phyloP scores from a whole-genome alignment of 1,284 basidiomycete genomes.

The Trametes polyzona region DNA sequence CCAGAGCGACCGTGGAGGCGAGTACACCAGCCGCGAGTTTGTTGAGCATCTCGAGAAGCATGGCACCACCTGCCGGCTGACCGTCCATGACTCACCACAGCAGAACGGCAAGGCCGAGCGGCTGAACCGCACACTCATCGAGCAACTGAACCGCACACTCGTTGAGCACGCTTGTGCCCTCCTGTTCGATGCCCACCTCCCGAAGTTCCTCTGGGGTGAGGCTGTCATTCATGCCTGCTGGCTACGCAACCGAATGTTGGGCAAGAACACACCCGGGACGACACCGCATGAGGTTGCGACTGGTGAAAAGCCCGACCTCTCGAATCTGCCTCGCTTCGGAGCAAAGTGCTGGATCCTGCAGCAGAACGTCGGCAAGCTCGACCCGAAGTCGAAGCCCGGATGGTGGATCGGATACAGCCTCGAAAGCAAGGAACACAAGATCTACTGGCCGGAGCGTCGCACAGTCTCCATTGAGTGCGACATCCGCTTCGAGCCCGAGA shows the following conservation, averaged over 20 bases:
- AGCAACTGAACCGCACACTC: too few species aligned
- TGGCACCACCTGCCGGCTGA: constrained; percentile 15
- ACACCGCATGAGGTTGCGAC: constrained; percentile 37
- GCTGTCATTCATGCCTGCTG: constrained; percentile 40
- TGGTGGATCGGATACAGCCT: constrained; percentile 38
- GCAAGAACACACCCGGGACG: constrained; percentile 33
- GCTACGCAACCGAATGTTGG: constrained; percentile 38
- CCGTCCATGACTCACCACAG: constrained; percentile 36
- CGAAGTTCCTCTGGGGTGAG: constrained; percentile 43
- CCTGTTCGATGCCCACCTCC: constrained; percentile 32
- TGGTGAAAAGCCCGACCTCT: constrained; percentile 34
- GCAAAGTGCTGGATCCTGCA: constrained; percentile 2
- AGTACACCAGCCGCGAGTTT: constrained; percentile 22
- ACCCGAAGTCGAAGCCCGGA: constrained; percentile 21
- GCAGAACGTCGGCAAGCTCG: constrained; percentile 33
- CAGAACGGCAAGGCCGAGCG: constrained; percentile 46
- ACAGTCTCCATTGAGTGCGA: constrained; percentile 40
- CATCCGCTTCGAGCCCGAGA: constrained; percentile 25
- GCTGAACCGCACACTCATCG: constrained; percentile 36
- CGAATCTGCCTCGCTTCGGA: constrained; percentile 8
- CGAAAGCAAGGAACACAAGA: constrained; percentile 34
- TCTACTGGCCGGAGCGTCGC: constrained; percentile 41
- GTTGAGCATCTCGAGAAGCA: constrained; percentile 12
- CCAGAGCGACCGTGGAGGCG: constrained; percentile 26
- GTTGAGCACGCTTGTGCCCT: constrained; percentile 27